Evolutionary conservation across 129 eudicot species (phyloP), one percentile per base, ranked within the genome.

Genomic region (Chrysanthemum makinoi): DNA sequence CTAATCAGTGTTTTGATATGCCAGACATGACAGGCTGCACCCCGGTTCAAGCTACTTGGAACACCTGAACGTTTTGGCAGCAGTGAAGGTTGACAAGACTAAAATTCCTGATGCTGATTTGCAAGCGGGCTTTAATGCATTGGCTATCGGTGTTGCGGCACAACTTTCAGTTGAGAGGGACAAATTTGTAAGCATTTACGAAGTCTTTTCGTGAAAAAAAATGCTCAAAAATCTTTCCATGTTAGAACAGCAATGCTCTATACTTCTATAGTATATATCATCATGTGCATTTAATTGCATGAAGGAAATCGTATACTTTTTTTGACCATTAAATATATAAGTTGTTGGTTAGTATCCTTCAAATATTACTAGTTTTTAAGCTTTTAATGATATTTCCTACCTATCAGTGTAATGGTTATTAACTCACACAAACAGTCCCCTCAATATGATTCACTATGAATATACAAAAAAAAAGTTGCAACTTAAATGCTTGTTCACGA

Each of bases 61-160:
- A 75, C 99, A 94, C 79, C 86, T 80, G 9, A 73, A 84, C 75
- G 87, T 90, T 65, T 86, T 94, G 85, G 65, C 79, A 2, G 84
- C 93, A 16, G 74, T 94, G 19, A 90, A 81, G 62, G 82, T 79
- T 17, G 79, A 84, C 53, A 96, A 89, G 62, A 69, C 65, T 65
- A 75, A 82, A 78, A 80, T 80, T 43, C 86, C 86, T 16, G 86
- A 87, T n/a, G 99, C 86, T 50, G 91, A 85, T 75, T 39, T 94
- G 74, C 58, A 79, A 15, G 99, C 90, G 18, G 99, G 99, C 5
- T 72, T 94, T 85, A 43, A 83, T 68, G 92, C 97, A 15, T 97
- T 94, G 72, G 97, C 99, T n/a, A 87, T 94, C 1, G 99, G 99
- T 75, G 99, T 94, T 73, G 97, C 97, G 10, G 97, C 97, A 3